phyloP scores from a whole-genome alignment of 371 early-diverging fungal genomes.

The Syncephalastrum racemosum region DNA sequence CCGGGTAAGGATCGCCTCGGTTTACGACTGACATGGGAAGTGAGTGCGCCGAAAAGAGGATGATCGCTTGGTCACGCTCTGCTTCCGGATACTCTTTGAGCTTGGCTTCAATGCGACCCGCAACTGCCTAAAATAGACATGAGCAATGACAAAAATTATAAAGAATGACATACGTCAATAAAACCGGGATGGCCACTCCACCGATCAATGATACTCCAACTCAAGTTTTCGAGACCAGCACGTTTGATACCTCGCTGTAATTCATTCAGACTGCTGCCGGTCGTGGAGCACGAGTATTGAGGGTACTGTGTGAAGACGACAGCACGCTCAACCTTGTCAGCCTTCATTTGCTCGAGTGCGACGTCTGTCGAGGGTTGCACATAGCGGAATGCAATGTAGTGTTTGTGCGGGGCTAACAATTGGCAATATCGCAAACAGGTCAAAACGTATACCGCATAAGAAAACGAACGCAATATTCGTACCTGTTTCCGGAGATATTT shows the following conservation, averaged over 20 bases:
- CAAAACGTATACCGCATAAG: not conserved
- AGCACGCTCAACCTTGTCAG: constrained; percentile 82
- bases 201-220: constrained; percentile 94
- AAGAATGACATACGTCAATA: constrained; percentile 54
- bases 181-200: constrained; percentile 91
- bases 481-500: constrained; percentile 80
- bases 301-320: constrained; percentile 95
- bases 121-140: constrained; percentile 53
- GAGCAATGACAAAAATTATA: not conserved
- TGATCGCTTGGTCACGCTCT: constrained; percentile 68
- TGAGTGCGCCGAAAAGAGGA: constrained; percentile 96
- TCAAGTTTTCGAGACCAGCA: constrained; percentile 65
- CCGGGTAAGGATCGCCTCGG: constrained; percentile 88
- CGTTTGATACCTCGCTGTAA: constrained; percentile 65
- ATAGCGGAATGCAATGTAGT: constrained; percentile 94
- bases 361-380: constrained; percentile 78
- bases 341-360: constrained; percentile 74
- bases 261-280: constrained; percentile 92
- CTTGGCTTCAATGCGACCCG: constrained; percentile 70
- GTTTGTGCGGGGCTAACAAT: constrained; percentile 80
- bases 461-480: constrained; percentile 7
- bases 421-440: not conserved
- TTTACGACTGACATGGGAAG: constrained; percentile 92
- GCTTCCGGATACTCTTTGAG: constrained; percentile 67
- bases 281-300: constrained; percentile 96